Conservation (phyloP, 1,284 basidiomycete species). For the Laetiporus sulphureus region DNA sequence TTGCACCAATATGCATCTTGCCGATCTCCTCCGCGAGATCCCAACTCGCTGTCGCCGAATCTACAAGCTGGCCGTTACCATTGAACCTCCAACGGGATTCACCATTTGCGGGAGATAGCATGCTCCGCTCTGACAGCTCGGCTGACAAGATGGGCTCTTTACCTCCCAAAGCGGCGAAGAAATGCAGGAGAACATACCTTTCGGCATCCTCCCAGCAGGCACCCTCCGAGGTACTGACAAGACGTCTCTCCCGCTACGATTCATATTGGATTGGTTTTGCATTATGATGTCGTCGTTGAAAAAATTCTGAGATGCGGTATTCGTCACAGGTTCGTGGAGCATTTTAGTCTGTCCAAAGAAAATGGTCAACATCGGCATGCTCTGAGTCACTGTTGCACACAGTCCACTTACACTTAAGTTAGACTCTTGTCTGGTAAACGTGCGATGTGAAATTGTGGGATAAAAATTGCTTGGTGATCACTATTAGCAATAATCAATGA, state of each 20-base stretch:
- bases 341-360: conserved; percentile 37
- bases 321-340: conserved; percentile 56
- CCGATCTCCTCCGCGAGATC: conserved; percentile 67
- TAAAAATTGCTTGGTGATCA: conserved; percentile 37
- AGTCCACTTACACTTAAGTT: conserved; percentile 51
- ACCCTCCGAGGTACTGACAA: conserved; percentile 21
- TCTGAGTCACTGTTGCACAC: too few species aligned
- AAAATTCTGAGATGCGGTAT: conserved; percentile 36
- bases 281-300: conserved; percentile 26
- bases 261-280: conserved; percentile 26
- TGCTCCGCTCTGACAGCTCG: conserved; percentile 15
- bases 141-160: conserved; percentile 10
- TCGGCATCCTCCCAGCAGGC: conserved; percentile 20
- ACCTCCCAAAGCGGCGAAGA: conserved; percentile 5
- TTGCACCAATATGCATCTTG: conserved; percentile 58
- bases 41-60: conserved; percentile 53
- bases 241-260: conserved; percentile 17
- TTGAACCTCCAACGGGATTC: conserved; percentile 53
- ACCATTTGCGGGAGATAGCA: conserved; percentile 18
- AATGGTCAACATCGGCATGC: too few species aligned
- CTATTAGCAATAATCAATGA: conserved; percentile 42
- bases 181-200: conserved; percentile 16
- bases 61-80: conserved; percentile 54
- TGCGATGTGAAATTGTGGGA: conserved; percentile 42
- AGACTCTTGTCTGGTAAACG: conserved; percentile 39